Percentiles rank a stretch among this genome's conserved stretches.
These are phyloP conservation scores for Alternaria infectoria DNA, from an alignment of 2,329 filamentous ascomycete genomes.

Conservation along the genomic window DNA sequence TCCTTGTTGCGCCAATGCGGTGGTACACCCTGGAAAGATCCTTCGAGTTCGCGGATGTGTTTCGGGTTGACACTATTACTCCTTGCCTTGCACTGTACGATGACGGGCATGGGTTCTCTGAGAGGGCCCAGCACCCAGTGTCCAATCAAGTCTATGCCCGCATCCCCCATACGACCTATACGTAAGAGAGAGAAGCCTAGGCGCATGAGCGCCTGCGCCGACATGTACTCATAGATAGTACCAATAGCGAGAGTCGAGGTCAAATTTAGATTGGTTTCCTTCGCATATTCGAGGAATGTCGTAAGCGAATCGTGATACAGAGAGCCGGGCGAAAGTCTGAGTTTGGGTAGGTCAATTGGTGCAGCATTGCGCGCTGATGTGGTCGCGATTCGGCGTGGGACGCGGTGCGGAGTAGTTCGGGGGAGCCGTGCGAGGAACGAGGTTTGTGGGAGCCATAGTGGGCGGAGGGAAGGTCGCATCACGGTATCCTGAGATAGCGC, in stretches of 20 bases:
- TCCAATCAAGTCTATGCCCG: slow-evolving; percentile 76
- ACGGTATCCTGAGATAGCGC: slow-evolving; percentile 13
- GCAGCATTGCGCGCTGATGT: slow-evolving; percentile 32
- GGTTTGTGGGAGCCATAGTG: slow-evolving; percentile 27
- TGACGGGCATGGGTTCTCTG: slow-evolving; percentile 49
- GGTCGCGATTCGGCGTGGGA: slow-evolving; percentile 36
- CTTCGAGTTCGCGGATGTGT: slow-evolving; percentile 77
- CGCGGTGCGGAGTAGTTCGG: slow-evolving; percentile 27
- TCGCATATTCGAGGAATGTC: slow-evolving; percentile 70
- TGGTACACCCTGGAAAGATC: slow-evolving; percentile 76
- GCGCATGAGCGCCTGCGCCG: slow-evolving; percentile 60
- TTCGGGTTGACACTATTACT: slow-evolving; percentile 59
- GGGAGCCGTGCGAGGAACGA: slow-evolving; percentile 30
- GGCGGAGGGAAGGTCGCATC: slow-evolving; percentile 37
- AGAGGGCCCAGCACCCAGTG: slow-evolving; percentile 63
- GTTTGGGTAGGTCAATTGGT: slow-evolving; percentile 34
- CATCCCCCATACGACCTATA: slow-evolving; percentile 70
- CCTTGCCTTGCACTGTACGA: slow-evolving; percentile 74
- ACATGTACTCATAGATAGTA: slow-evolving; percentile 78
- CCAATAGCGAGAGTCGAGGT: slow-evolving; percentile 70
- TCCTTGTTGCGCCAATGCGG: slow-evolving; percentile 72
- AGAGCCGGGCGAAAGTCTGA: slow-evolving; percentile 39
- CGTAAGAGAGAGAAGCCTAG: slow-evolving; percentile 71
- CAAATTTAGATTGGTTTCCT: slow-evolving; percentile 61
- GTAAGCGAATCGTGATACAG: slow-evolving; percentile 66